Percentiles rank a stretch among this genome's conserved stretches.
phyloP scores from a whole-genome alignment of 225 moss, liverwort and hornwort genomes.

The Climacium dendroides region DNA sequence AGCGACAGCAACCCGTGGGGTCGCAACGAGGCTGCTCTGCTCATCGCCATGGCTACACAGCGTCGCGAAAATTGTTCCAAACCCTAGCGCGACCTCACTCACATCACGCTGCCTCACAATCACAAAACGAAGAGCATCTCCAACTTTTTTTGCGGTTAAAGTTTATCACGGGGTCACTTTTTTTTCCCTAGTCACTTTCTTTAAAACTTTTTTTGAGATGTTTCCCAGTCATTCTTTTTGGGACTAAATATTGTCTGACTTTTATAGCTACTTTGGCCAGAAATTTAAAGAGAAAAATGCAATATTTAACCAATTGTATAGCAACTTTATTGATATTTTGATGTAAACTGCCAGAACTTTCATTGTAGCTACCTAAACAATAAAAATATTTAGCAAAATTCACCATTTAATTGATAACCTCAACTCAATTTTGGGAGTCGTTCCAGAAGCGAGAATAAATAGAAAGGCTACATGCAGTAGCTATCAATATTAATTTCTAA shows the following conservation, averaged over 20 bases:
- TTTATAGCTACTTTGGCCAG: background rate
- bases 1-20: background rate
- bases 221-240: background rate
- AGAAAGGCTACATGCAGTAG: background rate
- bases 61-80: background rate
- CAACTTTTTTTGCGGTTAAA: background rate
- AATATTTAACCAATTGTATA: background rate
- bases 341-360: background rate
- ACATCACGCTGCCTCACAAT: background rate
- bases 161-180: background rate
- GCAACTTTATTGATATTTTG: background rate
- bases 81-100: background rate
- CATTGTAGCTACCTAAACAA: background rate
- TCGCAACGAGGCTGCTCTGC: slow-evolving; percentile 12
- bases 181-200: background rate
- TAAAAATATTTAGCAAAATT: background rate
- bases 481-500: background rate
- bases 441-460: background rate
- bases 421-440: background rate
- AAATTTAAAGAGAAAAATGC: background rate
- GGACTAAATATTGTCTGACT: too few relatives aligned
- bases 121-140: background rate
- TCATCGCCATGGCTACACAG: slow-evolving; percentile 22
- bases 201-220: background rate
- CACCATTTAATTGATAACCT: background rate